Evolutionary conservation across 129 eudicot species (phyloP).

Genomic region (Mikania micrantha): DNA sequence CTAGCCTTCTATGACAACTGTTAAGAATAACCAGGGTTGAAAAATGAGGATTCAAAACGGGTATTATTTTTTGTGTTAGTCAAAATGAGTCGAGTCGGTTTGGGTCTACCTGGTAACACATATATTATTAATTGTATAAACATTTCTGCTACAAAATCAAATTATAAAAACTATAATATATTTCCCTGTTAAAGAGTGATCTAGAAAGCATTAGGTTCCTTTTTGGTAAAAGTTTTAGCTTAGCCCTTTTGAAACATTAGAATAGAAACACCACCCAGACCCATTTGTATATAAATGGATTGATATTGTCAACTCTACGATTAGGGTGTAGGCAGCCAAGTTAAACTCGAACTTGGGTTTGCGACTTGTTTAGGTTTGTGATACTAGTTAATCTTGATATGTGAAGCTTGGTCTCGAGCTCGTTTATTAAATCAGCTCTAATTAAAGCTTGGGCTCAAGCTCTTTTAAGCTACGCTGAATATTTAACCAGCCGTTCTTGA

Average conservation of each 20-base stretch:
- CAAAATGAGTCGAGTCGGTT: neutral
- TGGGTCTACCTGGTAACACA: neutral
- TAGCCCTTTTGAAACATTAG: neutral
- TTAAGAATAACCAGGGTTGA: too few species aligned
- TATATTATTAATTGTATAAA: neutral
- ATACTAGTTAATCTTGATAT: too few species aligned
- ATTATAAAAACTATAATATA: neutral
- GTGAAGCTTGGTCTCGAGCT: too few species aligned
- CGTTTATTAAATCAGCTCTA: too few species aligned
- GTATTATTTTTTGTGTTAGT: neutral
- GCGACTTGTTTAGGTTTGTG: too few species aligned
- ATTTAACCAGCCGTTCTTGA: too few species aligned
- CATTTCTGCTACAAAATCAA: neutral
- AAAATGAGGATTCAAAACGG: neutral
- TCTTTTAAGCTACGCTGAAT: too few species aligned
- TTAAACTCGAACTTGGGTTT: too few species aligned
- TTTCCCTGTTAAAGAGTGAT: neutral
- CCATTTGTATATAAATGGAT: neutral
- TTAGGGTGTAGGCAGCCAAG: too few species aligned
- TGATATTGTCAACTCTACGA: neutral
- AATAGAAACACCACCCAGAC: neutral
- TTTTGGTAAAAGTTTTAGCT: neutral
- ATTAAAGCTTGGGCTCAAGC: too few species aligned
- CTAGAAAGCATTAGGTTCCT: neutral
- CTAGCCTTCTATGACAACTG: slow-evolving; percentile 2